A percentile compares a stretch with the other conserved stretches of the same genome.
Conservation (phyloP, 768 basidiomycete genomes). For the Ramaria sp. region DNA sequence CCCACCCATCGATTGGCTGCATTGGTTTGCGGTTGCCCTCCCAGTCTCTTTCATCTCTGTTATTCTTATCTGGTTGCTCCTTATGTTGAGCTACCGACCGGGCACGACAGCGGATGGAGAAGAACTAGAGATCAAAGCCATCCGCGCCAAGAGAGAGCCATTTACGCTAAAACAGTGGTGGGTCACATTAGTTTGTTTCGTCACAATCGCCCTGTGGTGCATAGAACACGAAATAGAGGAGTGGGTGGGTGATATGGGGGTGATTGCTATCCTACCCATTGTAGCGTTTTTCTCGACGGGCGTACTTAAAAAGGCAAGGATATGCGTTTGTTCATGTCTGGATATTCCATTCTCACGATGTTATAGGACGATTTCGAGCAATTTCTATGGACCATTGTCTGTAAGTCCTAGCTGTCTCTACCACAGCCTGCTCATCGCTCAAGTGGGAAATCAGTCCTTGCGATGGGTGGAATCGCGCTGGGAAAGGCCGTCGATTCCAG, state of each 20-base stretch:
- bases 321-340: not conserved
- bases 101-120: slow-evolving; percentile 61
- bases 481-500: slow-evolving; percentile 89
- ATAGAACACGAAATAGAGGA: slow-evolving; percentile 68
- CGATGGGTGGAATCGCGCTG: slow-evolving; percentile 96
- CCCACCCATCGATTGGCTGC: slow-evolving; percentile 72
- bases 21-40: slow-evolving; percentile 90
- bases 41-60: slow-evolving; percentile 85
- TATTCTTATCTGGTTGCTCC: slow-evolving; percentile 82
- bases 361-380: slow-evolving; percentile 87
- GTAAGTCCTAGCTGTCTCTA: not conserved
- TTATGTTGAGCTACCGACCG: slow-evolving; percentile 74
- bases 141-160: slow-evolving; percentile 71
- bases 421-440: not conserved
- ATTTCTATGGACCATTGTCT: slow-evolving; percentile 90
- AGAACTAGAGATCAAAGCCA: slow-evolving; percentile 73
- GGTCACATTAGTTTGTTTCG: slow-evolving; percentile 72
- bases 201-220: slow-evolving; percentile 88
- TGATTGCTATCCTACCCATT: slow-evolving; percentile 89
- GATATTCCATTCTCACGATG: not conserved
- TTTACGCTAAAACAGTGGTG: slow-evolving; percentile 85
- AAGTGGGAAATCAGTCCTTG: slow-evolving; percentile 37
- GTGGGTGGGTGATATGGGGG: slow-evolving; percentile 89
- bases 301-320: slow-evolving; percentile 78
- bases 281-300: slow-evolving; percentile 92